Conservation (phyloP, 805 yeast genomes). For the Saccharomycopsis selenospora region DNA sequence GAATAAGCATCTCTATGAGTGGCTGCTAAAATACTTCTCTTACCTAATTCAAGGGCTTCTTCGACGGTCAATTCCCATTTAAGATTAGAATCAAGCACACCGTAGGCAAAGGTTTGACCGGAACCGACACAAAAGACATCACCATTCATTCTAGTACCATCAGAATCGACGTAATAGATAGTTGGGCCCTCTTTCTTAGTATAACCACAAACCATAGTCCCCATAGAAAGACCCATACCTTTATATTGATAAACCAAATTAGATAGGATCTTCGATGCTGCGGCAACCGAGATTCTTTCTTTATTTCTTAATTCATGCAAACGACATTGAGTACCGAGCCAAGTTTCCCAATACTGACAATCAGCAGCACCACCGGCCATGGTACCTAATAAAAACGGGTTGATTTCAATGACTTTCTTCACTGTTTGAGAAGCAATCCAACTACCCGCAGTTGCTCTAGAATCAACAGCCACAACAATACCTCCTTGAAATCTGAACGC, state of each 20-base stretch:
- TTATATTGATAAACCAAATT: slow-evolving; percentile 89
- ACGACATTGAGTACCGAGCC: slow-evolving; percentile 96
- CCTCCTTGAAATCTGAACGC: slow-evolving; percentile 97
- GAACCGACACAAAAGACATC: slow-evolving; percentile 96
- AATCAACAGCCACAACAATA: slow-evolving; percentile 92
- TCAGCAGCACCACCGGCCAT: slow-evolving; percentile 99
- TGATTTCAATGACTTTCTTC: slow-evolving; percentile 93
- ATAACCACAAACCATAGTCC: slow-evolving; percentile 97
- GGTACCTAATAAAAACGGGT: slow-evolving; percentile 90
- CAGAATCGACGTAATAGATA: slow-evolving; percentile 92
- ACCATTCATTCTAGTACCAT: slow-evolving; percentile 92
- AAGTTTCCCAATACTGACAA: slow-evolving; percentile 98
- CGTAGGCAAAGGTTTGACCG: slow-evolving; percentile 98
- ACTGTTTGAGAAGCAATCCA: slow-evolving; percentile 99
- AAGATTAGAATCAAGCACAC: slow-evolving; percentile 90
- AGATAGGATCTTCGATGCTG: slow-evolving; percentile 89
- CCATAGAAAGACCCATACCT: slow-evolving; percentile 99
- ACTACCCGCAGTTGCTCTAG: slow-evolving; percentile 95
- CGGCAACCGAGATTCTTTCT: slow-evolving; percentile 91
- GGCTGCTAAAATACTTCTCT: slow-evolving; percentile 93
- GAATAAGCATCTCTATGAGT: slow-evolving; percentile 98
- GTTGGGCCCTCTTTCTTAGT: slow-evolving; percentile 95
- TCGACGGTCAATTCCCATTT: slow-evolving; percentile 88
- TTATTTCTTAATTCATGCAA: slow-evolving; percentile 90
- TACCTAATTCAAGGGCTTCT: slow-evolving; percentile 90